Evolutionary conservation across 352 stramenopile species (phyloP), one percentile per base, ranked within the genome.

Genomic region (Pythium angustatum): DNA sequence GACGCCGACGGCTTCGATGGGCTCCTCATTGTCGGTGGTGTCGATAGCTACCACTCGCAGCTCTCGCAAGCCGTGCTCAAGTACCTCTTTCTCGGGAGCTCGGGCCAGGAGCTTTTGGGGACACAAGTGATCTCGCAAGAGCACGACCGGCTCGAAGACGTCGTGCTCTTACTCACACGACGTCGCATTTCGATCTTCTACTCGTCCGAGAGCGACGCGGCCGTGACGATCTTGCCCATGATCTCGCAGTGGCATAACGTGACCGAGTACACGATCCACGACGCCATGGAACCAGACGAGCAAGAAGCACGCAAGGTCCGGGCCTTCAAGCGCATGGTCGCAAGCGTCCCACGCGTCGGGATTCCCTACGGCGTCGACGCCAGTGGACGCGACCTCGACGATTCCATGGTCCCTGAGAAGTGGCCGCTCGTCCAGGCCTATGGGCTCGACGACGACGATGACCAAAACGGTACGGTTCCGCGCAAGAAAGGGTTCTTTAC

Each of bases 391-490:
- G 81, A 88, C 38, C 36, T 88, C 0, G 41, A 72, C 2, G 81
- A 93, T 24, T 26, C 49, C 0, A 90, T 90, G 79, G 36, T 87
- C 10, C 69, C 76, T 0, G 85, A 93, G 53, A 90, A 88, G 43
- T 91, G 85, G 85, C 85, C 85, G 19, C 62, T 93, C 10, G 67
- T 93, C 22, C 85, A 93, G 62, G 83, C 81, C 0, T 93, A 81
- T 41, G 85, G 76, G 0, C 59, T 91, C 2, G 83, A 92, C 2
- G 83, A 92, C 45, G 65, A 70, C 3, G 68, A 59, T 4, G 66
- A 50, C 0, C 64, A 64, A 9, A 62, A 47, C n/a, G n/a, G n/a
- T n/a, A n/a, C n/a, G n/a, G n/a, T n/a, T n/a, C n/a, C n/a, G n/a
- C n/a, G n/a, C n/a, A n/a, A n/a, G 5, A 80, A 75, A 40, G 85